Conservation (phyloP, 257 asterid genomes). For the Primulina huaijiensis region DNA sequence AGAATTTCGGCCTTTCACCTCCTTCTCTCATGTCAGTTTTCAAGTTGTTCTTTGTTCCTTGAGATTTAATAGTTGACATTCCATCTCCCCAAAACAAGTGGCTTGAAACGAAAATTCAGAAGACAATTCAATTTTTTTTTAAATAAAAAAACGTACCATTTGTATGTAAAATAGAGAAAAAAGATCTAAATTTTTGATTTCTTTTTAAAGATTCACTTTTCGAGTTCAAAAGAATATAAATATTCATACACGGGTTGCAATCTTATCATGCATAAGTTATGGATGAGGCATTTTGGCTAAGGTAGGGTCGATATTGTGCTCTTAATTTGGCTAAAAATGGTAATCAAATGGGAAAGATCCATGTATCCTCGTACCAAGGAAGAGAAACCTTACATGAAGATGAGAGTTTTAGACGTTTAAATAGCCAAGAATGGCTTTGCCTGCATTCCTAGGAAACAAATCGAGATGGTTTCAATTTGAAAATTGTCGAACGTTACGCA, state of each 20-base stretch:
- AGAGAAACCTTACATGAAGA: neutral
- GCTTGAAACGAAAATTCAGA: neutral
- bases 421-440: conserved; percentile 14
- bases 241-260: neutral
- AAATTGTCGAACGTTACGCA: neutral
- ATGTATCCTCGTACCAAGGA: neutral
- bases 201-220: no score
- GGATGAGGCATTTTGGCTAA: neutral
- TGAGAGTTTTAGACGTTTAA: neutral
- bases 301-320: neutral
- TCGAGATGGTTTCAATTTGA: neutral
- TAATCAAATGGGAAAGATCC: no score
- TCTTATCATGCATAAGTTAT: neutral
- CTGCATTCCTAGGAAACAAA: neutral
- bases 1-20: neutral
- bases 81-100: neutral
- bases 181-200: no score
- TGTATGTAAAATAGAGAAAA: no score
- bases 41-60: neutral
- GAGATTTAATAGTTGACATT: neutral
- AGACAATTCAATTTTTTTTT: no score
- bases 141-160: no score
- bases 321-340: neutral
- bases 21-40: neutral
- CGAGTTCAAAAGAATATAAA: neutral